A percentile compares a stretch with the other conserved stretches of the same genome.
Evolutionary conservation across 495 filamentous ascomycete species (phyloP).

Genomic region (Baudoinia panamericana): DNA sequence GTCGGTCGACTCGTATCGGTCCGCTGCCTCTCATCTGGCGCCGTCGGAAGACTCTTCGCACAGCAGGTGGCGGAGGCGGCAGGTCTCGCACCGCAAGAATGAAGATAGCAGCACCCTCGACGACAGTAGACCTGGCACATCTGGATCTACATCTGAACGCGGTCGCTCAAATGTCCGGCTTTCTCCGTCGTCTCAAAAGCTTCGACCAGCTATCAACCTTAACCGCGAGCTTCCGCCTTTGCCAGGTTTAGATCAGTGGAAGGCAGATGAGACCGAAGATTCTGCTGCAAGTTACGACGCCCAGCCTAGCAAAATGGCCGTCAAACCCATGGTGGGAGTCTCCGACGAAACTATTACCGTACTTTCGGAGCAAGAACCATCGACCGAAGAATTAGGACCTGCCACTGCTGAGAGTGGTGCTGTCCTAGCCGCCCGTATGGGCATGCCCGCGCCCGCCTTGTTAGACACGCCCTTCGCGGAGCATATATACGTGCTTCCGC

Average conservation of each 20-base stretch:
- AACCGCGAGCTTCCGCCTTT: slow-evolving; percentile 33
- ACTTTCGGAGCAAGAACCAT: neutral
- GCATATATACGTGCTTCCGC: neutral
- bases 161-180: neutral
- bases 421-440: slow-evolving; percentile 7
- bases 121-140: slow-evolving; percentile 8
- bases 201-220: slow-evolving; percentile 25
- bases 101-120: neutral
- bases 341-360: too few relatives aligned
- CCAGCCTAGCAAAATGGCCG: too few relatives aligned
- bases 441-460: neutral
- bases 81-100: slow-evolving; percentile 2
- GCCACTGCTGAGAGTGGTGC: slow-evolving; percentile 5
- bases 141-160: neutral
- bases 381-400: neutral
- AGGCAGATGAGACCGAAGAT: slow-evolving; percentile 10
- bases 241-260: slow-evolving; percentile 30
- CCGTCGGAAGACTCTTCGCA: neutral
- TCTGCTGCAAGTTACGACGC: neutral
- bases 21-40: neutral
- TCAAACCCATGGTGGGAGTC: too few relatives aligned
- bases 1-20: slow-evolving; percentile 12
- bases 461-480: neutral
- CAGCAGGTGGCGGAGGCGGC: neutral
- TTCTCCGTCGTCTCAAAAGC: slow-evolving; percentile 10